phyloP scores from a whole-genome alignment of 1,284 basidiomycete species.

The Tilletiaria anomala region DNA sequence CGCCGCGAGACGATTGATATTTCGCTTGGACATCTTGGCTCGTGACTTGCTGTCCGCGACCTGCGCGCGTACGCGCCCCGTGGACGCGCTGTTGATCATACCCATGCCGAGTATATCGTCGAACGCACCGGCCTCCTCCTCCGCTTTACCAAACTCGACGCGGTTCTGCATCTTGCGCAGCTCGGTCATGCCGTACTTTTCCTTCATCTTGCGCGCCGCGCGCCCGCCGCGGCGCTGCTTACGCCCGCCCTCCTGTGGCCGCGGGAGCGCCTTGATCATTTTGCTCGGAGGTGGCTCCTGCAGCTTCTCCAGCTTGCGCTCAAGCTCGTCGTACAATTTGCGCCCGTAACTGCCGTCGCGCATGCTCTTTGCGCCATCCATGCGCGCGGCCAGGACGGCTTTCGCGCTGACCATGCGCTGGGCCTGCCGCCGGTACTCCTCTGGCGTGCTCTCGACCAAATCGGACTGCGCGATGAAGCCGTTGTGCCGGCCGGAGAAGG shows the following conservation, averaged over 20 bases:
- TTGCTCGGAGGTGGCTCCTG: slow-evolving; percentile 88
- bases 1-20: slow-evolving; percentile 56
- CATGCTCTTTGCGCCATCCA: slow-evolving; percentile 65
- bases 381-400: slow-evolving; percentile 71
- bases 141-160: slow-evolving; percentile 85
- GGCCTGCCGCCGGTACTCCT: slow-evolving; percentile 82
- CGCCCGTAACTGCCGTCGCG: slow-evolving; percentile 68
- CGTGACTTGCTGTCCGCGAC: slow-evolving; percentile 58
- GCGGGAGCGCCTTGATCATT: slow-evolving; percentile 83
- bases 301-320: slow-evolving; percentile 78
- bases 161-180: slow-evolving; percentile 91
- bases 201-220: slow-evolving; percentile 87
- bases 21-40: slow-evolving; percentile 90
- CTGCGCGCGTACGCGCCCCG: slow-evolving; percentile 74
- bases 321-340: slow-evolving; percentile 65
- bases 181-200: slow-evolving; percentile 91
- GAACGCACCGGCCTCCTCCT: slow-evolving; percentile 88
- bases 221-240: slow-evolving; percentile 80
- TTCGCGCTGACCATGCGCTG: slow-evolving; percentile 89
- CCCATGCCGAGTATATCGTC: slow-evolving; percentile 93
- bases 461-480: slow-evolving; percentile 93
- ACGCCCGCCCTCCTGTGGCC: slow-evolving; percentile 80
- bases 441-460: slow-evolving; percentile 65
- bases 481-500: slow-evolving; percentile 66
- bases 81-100: slow-evolving; percentile 67